A percentile compares a stretch with the other conserved stretches of the same genome.
Conservation (phyloP, 257 asterid genomes). For the Nyctanthes arbortristis region DNA sequence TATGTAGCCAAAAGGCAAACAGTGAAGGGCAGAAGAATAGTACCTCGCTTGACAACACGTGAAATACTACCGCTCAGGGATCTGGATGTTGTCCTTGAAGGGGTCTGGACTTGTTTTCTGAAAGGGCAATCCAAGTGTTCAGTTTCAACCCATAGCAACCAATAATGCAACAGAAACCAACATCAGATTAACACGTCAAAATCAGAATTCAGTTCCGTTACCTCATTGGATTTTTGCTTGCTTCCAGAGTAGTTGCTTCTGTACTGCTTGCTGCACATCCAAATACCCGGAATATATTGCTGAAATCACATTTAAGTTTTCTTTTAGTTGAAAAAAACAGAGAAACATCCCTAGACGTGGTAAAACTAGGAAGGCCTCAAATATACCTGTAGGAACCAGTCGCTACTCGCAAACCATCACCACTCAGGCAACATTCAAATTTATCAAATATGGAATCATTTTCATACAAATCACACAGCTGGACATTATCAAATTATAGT, state of each 20-base stretch:
- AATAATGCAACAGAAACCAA: conserved; percentile 12
- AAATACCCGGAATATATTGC: conserved; percentile 92
- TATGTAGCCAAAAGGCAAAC: not conserved
- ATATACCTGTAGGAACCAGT: conserved; percentile 85
- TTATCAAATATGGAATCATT: conserved; percentile 87
- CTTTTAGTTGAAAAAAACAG: conserved; percentile 2
- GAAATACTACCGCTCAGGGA: conserved; percentile 69
- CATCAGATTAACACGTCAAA: conserved; percentile 3
- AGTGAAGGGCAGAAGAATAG: conserved; percentile 1
- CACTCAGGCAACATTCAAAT: conserved; percentile 89
- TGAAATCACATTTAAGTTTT: conserved; percentile 36
- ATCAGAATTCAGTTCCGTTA: conserved; percentile 25
- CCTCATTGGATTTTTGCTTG: conserved; percentile 99
- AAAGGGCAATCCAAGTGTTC: conserved; percentile 22
- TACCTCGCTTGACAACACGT: conserved; percentile 76
- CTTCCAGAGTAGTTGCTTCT: conserved; percentile 93
- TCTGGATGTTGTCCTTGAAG: conserved; percentile 60
- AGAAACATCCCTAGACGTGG: conserved; percentile 8
- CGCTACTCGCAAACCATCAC: conserved; percentile 79
- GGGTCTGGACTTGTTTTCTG: conserved; percentile 78
- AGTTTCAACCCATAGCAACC: conserved; percentile 9
- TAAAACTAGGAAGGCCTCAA: conserved; percentile 14
- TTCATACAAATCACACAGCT: conserved; percentile 88
- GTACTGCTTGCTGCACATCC: conserved; percentile 74
- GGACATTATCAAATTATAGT: conserved; percentile 36